Conservation (phyloP, 192 early-diverging fungal species). For the Coemansia sp. region DNA sequence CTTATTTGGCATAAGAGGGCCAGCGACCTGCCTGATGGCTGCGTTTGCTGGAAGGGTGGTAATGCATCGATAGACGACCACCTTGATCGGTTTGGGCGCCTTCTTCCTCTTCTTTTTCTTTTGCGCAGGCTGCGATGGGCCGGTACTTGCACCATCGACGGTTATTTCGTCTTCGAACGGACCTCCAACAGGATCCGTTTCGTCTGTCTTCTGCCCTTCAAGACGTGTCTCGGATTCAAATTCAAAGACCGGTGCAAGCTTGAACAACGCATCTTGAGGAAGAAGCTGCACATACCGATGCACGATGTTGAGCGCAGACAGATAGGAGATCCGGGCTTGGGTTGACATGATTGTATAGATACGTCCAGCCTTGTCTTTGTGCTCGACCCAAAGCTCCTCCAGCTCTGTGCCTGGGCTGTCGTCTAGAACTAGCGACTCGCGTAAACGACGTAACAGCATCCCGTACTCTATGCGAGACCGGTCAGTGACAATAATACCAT, state of each 20-base stretch:
- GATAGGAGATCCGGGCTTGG: constrained; percentile 70
- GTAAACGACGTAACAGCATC: constrained; percentile 17
- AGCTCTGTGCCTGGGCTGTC: constrained; percentile 31
- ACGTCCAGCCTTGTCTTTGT: constrained; percentile 42
- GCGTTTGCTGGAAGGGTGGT: constrained; percentile 68
- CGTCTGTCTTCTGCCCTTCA: not conserved
- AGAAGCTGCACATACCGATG: constrained; percentile 74
- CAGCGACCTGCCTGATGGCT: constrained; percentile 57
- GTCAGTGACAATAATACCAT: constrained; percentile 22
- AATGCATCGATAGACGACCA: constrained; percentile 49
- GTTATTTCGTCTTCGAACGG: not conserved
- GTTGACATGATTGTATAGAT: constrained; percentile 66
- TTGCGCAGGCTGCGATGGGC: not conserved
- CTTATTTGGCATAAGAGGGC: constrained; percentile 61
- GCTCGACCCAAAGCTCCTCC: constrained; percentile 44
- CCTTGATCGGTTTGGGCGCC: constrained; percentile 6
- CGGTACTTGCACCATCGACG: not conserved
- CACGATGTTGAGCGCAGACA: constrained; percentile 66
- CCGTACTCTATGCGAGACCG: constrained; percentile 28
- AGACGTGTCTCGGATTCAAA: constrained; percentile 16
- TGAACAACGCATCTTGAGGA: constrained; percentile 65
- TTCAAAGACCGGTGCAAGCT: constrained; percentile 60
- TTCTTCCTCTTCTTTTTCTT: constrained; percentile 15
- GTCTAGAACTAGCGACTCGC: constrained; percentile 18
- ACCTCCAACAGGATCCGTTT: not conserved